Evolutionary conservation across 2,329 filamentous ascomycete species (phyloP).

Genomic region (Aspergillus sp.): DNA sequence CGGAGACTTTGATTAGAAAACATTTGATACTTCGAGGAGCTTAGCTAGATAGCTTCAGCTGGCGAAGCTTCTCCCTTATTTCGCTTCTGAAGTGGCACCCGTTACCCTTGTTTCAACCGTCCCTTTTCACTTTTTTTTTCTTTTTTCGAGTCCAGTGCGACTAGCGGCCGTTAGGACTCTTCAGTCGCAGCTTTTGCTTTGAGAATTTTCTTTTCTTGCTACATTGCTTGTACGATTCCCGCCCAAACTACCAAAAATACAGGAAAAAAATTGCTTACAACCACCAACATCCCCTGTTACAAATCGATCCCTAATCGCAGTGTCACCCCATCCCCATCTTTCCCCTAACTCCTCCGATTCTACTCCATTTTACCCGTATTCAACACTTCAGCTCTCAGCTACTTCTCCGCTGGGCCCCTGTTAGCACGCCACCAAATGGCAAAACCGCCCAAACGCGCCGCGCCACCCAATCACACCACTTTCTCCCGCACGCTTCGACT

Average conservation of each 20-base stretch:
- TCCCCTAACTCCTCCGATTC: not conserved
- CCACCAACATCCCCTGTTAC: not conserved
- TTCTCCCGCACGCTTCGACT: not conserved
- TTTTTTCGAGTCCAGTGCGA: not conserved
- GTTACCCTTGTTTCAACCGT: not conserved
- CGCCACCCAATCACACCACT: too few species aligned
- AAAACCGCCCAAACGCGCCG: not conserved
- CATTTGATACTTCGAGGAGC: not conserved
- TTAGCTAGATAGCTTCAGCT: not conserved
- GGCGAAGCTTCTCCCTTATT: not conserved
- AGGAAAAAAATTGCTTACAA: not conserved
- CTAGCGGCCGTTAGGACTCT: not conserved
- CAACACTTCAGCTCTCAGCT: not conserved
- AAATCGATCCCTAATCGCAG: not conserved
- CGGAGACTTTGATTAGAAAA: not conserved
- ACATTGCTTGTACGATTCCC: not conserved
- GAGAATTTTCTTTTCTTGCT: not conserved
- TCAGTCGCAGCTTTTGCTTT: too few species aligned
- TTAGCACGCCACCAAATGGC: not conserved
- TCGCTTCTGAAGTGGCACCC: not conserved
- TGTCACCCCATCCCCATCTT: not conserved
- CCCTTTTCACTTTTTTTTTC: not conserved
- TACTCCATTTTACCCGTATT: too few species aligned
- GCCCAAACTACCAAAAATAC: not conserved
- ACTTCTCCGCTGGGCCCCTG: not conserved